Evolutionary conservation across 306 rosid species (phyloP), one percentile per base, ranked within the genome.

Genomic region (Calophaca sinica): DNA sequence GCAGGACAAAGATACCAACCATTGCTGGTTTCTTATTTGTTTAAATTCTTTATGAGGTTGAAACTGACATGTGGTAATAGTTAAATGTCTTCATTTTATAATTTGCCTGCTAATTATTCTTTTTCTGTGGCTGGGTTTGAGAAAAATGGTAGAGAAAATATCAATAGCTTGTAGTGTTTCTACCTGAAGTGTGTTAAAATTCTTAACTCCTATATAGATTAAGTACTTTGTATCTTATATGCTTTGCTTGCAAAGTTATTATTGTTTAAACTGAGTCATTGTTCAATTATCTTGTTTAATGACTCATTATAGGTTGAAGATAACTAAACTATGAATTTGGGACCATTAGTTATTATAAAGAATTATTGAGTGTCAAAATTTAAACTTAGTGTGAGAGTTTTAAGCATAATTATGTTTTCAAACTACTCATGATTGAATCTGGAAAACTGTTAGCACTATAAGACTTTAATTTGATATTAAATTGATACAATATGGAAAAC

Each of bases 261-360:
- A 15, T 52, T 69, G 49, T 12, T 39, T 29, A 63, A 12, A 20
- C 5, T 39, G 26, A 4, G 62, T 62, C 28, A 36, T 50, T 62
- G 35, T 38, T 31, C 38, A 44, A 35, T 55, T 67, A n/a, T 73
- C 45, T 64, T 79, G 69, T 35, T 79, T 15, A 11, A 12, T 31
- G 9, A 20, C 46, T 44, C 54, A 11, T 63, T 63, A 38, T 26
- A 42, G 48, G 78, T 33, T 54, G 44, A 72, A 72, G 68, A 54
- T 44, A 66, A 76, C 36, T 14, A 62, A 28, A 12, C 10, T 53
- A 12, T 26, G 69, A 46, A 54, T 20, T 20, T 20, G 41, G n/a
- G 54, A 8, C 5, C 7, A 61, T 9, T 41, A 59, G 36, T 44
- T 77, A 31, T 68, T 26, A 69, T 69, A 28, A 69, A 69, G 58